These are phyloP conservation scores for Cunninghamia lanceolata DNA, from an alignment of 75 land plant species.

Conservation along the genomic window DNA sequence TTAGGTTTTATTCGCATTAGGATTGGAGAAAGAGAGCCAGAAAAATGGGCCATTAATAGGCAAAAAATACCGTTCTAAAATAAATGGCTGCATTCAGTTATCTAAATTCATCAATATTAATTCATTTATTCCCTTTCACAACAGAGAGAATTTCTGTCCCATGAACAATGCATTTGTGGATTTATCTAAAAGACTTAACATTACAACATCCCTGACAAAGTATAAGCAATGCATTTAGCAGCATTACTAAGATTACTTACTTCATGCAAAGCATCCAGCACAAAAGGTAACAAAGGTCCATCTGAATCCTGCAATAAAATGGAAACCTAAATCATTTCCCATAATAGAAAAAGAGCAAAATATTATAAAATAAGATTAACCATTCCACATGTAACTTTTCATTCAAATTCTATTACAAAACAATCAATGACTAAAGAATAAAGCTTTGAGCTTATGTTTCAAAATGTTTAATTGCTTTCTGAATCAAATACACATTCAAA, in stretches of 20 bases:
- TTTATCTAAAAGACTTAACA: background rate
- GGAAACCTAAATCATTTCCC: background rate
- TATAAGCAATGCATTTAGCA: background rate
- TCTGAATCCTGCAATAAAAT: conserved; percentile 59
- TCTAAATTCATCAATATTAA: background rate
- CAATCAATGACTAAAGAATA: background rate
- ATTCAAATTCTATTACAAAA: background rate
- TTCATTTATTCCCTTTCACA: background rate
- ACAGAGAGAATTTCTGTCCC: background rate
- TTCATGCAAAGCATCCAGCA: conserved; percentile 92
- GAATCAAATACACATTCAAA: conserved; percentile 18
- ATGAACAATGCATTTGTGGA: background rate
- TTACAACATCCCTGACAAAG: background rate
- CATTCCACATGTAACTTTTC: background rate
- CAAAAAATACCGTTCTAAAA: background rate
- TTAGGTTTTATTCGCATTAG: background rate
- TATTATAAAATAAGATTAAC: background rate
- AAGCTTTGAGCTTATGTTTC: conserved; percentile 36
- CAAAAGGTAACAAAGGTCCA: conserved; percentile 83
- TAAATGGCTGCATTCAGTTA: background rate
- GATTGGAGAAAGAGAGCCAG: background rate
- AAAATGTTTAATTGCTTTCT: conserved; percentile 18
- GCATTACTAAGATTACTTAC: conserved; percentile 24
- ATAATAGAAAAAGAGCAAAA: background rate
- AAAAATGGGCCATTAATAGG: background rate